A percentile compares a stretch with the other conserved stretches of the same genome.
Conservation (phyloP, 1,139 yeast species). For the Ogataea hybrid region DNA sequence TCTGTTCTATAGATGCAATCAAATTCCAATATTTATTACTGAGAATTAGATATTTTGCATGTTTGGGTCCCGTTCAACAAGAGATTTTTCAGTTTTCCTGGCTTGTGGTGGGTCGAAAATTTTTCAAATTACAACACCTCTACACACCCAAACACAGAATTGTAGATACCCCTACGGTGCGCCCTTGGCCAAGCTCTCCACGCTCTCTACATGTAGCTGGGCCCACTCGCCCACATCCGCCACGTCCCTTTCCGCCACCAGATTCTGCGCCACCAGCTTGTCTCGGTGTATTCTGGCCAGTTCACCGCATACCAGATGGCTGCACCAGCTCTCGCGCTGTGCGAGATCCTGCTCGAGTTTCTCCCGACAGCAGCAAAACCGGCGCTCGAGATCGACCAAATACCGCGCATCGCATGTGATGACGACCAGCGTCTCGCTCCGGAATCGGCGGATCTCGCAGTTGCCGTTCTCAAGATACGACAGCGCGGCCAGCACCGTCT, state of each 20-base stretch:
- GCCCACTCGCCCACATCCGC: slow-evolving; percentile 1
- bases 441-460: slow-evolving; percentile 7
- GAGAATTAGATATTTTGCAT: slow-evolving; percentile 9
- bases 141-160: slow-evolving; percentile 1
- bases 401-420: slow-evolving; percentile 1
- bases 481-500: slow-evolving; percentile 13
- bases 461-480: slow-evolving; percentile 14
- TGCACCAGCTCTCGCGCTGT: slow-evolving; percentile 1
- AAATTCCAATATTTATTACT: slow-evolving; percentile 6
- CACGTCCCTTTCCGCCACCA: not conserved
- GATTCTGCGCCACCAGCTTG: not conserved
- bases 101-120: slow-evolving; percentile 8
- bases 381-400: slow-evolving; percentile 16
- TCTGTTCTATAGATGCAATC: slow-evolving; percentile 10
- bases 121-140: slow-evolving; percentile 6
- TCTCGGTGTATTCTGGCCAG: not conserved
- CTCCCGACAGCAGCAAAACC: slow-evolving; percentile 21
- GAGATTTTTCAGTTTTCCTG: slow-evolving; percentile 7
- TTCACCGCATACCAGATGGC: slow-evolving; percentile 3
- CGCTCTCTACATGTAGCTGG: not conserved
- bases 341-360: not conserved
- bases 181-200: not conserved
- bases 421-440: slow-evolving; percentile 1
- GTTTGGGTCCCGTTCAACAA: slow-evolving; percentile 9
- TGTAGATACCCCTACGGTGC: not conserved